Evolutionary conservation across 345 rosid species (phyloP).

Genomic region (Euphorbia pulcherrima): DNA sequence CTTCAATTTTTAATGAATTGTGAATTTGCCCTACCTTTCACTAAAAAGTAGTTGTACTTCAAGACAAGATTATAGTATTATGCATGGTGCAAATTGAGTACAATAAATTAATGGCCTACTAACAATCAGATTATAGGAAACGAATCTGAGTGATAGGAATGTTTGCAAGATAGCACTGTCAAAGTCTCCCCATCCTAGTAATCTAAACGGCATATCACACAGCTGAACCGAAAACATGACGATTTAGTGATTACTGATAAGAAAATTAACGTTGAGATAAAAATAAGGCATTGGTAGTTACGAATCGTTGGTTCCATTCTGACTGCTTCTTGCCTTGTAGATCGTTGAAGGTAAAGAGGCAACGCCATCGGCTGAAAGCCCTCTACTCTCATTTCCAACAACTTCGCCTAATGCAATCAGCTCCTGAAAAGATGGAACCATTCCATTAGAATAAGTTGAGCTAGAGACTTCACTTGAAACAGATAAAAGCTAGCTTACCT

Average conservation of each 20-base stretch:
- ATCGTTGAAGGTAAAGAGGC: slow-evolving; percentile 70
- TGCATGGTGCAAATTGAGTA: not conserved
- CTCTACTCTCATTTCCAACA: slow-evolving; percentile 90
- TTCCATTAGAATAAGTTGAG: slow-evolving; percentile 1
- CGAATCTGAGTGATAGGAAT: slow-evolving; percentile 87
- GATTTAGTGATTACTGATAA: slow-evolving; percentile 2
- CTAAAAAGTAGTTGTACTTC: not conserved
- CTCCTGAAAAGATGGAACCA: slow-evolving; percentile 47
- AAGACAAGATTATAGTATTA: not conserved
- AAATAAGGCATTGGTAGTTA: slow-evolving; percentile 39
- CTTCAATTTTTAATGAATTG: not conserved
- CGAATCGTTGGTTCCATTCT: slow-evolving; percentile 83
- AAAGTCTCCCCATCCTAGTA: slow-evolving; percentile 80
- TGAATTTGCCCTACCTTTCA: not conserved
- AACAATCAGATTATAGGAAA: not conserved
- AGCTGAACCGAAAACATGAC: slow-evolving; percentile 45
- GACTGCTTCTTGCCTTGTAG: slow-evolving; percentile 64
- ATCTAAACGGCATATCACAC: slow-evolving; percentile 87
- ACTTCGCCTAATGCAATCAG: slow-evolving; percentile 85
- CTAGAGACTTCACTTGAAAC: not conserved
- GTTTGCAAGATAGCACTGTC: slow-evolving; percentile 84
- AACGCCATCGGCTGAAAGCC: slow-evolving; percentile 74
- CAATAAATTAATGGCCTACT: not conserved
- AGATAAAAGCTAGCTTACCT: slow-evolving; percentile 42
- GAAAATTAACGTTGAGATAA: slow-evolving; percentile 7